These are phyloP conservation scores for Knufia petricola DNA, from an alignment of 2,329 filamentous ascomycete species.

Conservation along the genomic window DNA sequence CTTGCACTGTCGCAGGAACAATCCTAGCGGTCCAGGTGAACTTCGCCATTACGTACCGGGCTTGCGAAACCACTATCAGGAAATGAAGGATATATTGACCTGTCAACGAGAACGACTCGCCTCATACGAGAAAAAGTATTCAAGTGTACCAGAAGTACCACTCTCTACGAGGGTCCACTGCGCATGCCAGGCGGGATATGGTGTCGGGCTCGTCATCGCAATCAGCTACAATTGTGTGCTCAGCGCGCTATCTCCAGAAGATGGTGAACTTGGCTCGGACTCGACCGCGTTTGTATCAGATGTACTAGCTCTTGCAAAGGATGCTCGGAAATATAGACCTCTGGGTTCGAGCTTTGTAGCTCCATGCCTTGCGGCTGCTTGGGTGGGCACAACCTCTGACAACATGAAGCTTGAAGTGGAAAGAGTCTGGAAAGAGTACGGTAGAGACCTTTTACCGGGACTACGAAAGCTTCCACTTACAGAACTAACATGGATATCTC, in stretches of 20 bases:
- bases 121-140: too few relatives aligned
- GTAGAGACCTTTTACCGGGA: background rate
- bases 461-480: too few relatives aligned
- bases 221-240: conserved; percentile 28
- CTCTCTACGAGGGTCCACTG: conserved; percentile 16
- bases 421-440: background rate
- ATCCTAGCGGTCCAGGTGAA: too few relatives aligned
- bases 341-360: conserved; percentile 27
- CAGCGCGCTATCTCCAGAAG: conserved; percentile 24
- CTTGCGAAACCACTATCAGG: too few relatives aligned
- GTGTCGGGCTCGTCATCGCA: conserved; percentile 25
- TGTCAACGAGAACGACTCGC: too few relatives aligned
- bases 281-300: conserved; percentile 22
- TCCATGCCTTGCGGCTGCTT: conserved; percentile 24
- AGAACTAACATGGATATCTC: too few relatives aligned
- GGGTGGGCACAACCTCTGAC: conserved; percentile 22
- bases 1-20: conserved; percentile 9
- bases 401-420: background rate
- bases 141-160: too few relatives aligned
- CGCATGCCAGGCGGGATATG: conserved; percentile 27
- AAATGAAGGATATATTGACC: too few relatives aligned
- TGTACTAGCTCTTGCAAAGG: conserved; percentile 24
- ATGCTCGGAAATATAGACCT: conserved; percentile 25
- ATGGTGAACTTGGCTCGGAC: conserved; percentile 17
- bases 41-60: too few relatives aligned